phyloP scores from a whole-genome alignment of 805 yeast genomes.

The Myxozyma melibiosi region DNA sequence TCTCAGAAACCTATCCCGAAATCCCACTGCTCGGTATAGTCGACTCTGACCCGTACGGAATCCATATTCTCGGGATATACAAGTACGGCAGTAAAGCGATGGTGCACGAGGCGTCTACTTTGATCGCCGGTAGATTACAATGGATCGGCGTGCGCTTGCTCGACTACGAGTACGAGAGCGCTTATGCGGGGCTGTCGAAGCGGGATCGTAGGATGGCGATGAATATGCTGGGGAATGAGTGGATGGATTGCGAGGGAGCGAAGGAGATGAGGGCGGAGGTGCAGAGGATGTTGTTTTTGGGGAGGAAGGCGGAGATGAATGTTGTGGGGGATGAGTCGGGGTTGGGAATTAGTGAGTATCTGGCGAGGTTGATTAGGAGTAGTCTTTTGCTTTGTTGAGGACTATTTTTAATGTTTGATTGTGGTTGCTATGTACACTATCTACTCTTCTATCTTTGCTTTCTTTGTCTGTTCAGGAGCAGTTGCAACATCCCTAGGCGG shows the following conservation, averaged over 20 bases:
- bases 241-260: slow-evolving; percentile 3
- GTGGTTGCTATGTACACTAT: neutral
- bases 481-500: slow-evolving; percentile 9
- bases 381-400: neutral
- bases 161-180: slow-evolving; percentile 42
- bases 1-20: slow-evolving; percentile 40
- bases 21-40: slow-evolving; percentile 53
- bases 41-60: slow-evolving; percentile 69
- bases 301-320: slow-evolving; percentile 62
- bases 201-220: slow-evolving; percentile 43
- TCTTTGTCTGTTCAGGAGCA: slow-evolving; percentile 1
- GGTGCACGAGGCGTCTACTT: slow-evolving; percentile 23
- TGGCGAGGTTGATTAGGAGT: slow-evolving; percentile 9
- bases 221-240: slow-evolving; percentile 36
- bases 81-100: slow-evolving; percentile 34
- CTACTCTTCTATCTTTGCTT: slow-evolving; percentile 1
- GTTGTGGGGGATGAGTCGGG: slow-evolving; percentile 37
- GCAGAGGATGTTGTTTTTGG: slow-evolving; percentile 55
- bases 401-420: neutral
- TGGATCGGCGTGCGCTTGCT: slow-evolving; percentile 50
- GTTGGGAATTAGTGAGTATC: slow-evolving; percentile 28
- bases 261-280: slow-evolving; percentile 46
- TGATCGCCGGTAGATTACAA: slow-evolving; percentile 25
- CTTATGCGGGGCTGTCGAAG: slow-evolving; percentile 38
- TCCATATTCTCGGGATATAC: slow-evolving; percentile 51